These are phyloP conservation scores for Phaseolus coccineus DNA, from an alignment of 331 rosid species.

Conservation along the genomic window DNA sequence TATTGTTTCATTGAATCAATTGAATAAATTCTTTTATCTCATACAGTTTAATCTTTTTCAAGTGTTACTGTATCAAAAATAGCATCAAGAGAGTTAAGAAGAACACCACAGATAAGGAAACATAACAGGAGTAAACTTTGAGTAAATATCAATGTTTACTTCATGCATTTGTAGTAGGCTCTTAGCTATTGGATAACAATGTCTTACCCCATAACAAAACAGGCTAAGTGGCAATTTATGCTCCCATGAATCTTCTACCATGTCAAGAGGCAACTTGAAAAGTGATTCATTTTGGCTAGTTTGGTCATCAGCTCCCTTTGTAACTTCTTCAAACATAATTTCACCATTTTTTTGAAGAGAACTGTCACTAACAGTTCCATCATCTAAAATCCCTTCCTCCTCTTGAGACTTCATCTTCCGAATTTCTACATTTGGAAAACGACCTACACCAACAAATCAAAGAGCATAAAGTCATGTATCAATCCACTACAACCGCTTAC, in stretches of 20 bases:
- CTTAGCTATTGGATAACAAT: slow-evolving; percentile 27
- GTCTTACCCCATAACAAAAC: slow-evolving; percentile 91
- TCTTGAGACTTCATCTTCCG: slow-evolving; percentile 73
- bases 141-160: slow-evolving; percentile 31
- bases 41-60: too few species aligned
- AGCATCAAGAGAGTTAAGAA: slow-evolving; percentile 19
- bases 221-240: slow-evolving; percentile 59
- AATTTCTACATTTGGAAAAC: slow-evolving; percentile 77
- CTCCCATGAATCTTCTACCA: slow-evolving; percentile 56
- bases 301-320: slow-evolving; percentile 49
- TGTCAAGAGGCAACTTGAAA: slow-evolving; percentile 53
- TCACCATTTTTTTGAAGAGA: slow-evolving; percentile 53
- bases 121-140: background rate
- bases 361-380: slow-evolving; percentile 48
- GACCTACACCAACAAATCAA: slow-evolving; percentile 63
- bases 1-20: too few species aligned
- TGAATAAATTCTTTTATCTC: too few species aligned
- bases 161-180: slow-evolving; percentile 17
- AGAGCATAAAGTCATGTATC: slow-evolving; percentile 37
- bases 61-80: background rate
- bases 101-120: slow-evolving; percentile 5
- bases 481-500: slow-evolving; percentile 3
- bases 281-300: slow-evolving; percentile 47
- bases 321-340: slow-evolving; percentile 49
- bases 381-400: slow-evolving; percentile 48